These are phyloP conservation scores for Chalciporus sphaerocephalus DNA, from an alignment of 768 basidiomycete species.

Conservation along the genomic window DNA sequence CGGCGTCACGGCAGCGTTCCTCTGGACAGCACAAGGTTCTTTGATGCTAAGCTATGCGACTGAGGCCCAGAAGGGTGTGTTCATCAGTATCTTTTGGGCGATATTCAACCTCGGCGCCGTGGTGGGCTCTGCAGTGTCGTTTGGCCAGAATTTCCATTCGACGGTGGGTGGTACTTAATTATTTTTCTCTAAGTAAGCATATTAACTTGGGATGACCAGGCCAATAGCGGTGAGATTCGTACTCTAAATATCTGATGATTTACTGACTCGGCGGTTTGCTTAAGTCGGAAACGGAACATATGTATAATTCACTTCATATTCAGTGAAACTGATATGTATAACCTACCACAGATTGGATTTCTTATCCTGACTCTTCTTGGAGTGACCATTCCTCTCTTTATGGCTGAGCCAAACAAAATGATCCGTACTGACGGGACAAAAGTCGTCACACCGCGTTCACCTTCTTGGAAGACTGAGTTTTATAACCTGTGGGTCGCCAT, in stretches of 20 bases:
- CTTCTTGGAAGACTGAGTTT: slow-evolving; percentile 72
- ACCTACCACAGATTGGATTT: slow-evolving; percentile 36
- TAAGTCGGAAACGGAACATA: slow-evolving; percentile 69
- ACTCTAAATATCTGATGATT: neutral
- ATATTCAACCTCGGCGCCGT: slow-evolving; percentile 82
- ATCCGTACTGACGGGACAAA: slow-evolving; percentile 68
- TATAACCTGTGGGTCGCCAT: slow-evolving; percentile 64
- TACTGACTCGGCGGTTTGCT: neutral
- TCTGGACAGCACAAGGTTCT: slow-evolving; percentile 78
- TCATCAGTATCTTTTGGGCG: slow-evolving; percentile 73
- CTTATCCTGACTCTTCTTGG: slow-evolving; percentile 66
- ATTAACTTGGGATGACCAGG: slow-evolving; percentile 12
- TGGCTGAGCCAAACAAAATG: slow-evolving; percentile 71
- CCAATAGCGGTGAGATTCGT: slow-evolving; percentile 24
- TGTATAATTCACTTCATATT: slow-evolving; percentile 37
- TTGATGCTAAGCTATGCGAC: slow-evolving; percentile 79
- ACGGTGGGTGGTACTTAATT: slow-evolving; percentile 35
- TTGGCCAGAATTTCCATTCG: slow-evolving; percentile 67
- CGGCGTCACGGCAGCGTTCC: slow-evolving; percentile 61
- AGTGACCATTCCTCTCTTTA: slow-evolving; percentile 56
- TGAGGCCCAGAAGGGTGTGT: slow-evolving; percentile 67
- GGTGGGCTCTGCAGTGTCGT: slow-evolving; percentile 67
- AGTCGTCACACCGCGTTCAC: slow-evolving; percentile 57
- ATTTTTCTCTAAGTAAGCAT: neutral
- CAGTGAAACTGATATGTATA: neutral